Evolutionary conservation across 2,329 filamentous ascomycete species (phyloP), one percentile per base, ranked within the genome.

Genomic region (Ophiocordyceps camponoti-rufipedis): DNA sequence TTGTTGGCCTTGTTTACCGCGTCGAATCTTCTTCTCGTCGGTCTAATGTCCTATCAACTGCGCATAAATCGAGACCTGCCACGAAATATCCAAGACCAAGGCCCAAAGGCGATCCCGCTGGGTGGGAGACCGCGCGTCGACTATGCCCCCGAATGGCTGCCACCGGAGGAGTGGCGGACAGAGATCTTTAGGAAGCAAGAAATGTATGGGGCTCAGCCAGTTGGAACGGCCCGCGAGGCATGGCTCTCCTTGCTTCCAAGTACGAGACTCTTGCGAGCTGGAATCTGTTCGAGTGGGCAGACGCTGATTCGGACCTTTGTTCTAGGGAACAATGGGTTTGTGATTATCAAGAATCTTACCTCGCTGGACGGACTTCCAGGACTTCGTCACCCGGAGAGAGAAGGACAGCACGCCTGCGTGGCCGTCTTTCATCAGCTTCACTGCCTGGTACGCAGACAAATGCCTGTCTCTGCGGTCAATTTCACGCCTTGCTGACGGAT

Each of bases 191-290:
- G 31, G 4, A 29, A 18, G 8, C 41, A 48, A n/a, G 35, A 38
- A 8, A 45, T 45, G 14, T 48, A 44, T 33, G 47, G 45, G 5
- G 23, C 29, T 14, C 29, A 48, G 23, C 44, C 45, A 8, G 32
- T 32, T 31, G 23, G 23, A 35, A 14, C 12, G 42, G 33, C 18
- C 33, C 44, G 35, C 16, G 44, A 44, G 31, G 44, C 47, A 23
- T 48, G 47, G 47, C 42, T 23, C 9, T 44, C 47, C 5, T 33
- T 48, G 45, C 46, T 48, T n/a, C 47, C 47, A 18, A 47, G 47
- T 48, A 45, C 16, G 32, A 18, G 29, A 28, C 32, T 29, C 10
- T 10, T 14, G 23, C 11, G 11, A 39, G 35, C 35, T 39, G n/a
- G 11, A 4, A 7, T 2, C n/a, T 8, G 28, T 16, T 13, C 18